Evolutionary conservation across 2,329 filamentous ascomycete species (phyloP).

Genomic region (Aspergillus sojae): DNA sequence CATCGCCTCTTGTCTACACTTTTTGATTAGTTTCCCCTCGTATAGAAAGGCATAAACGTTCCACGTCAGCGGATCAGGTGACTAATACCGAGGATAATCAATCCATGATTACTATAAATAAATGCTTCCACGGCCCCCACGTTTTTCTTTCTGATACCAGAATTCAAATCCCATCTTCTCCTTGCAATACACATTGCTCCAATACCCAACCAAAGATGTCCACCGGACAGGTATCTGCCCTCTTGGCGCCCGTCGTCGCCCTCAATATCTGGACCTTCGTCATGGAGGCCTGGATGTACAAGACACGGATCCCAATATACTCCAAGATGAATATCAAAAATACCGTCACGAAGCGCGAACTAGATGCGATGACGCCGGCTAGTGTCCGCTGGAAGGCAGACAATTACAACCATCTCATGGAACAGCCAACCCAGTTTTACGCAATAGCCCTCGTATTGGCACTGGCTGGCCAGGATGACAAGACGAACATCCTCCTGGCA

Average conservation of each 20-base stretch:
- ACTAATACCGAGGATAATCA: background rate
- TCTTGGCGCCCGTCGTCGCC: slow-evolving; percentile 34
- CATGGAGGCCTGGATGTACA: slow-evolving; percentile 48
- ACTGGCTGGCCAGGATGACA: slow-evolving; percentile 17
- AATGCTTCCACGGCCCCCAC: background rate
- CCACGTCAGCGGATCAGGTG: background rate
- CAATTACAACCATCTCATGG: slow-evolving; percentile 49
- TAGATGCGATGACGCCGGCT: slow-evolving; percentile 30
- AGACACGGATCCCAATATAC: slow-evolving; percentile 40
- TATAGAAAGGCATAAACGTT: background rate
- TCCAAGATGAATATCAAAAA: slow-evolving; percentile 21
- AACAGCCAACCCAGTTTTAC: slow-evolving; percentile 52
- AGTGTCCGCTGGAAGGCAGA: slow-evolving; percentile 41
- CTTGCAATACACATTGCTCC: background rate
- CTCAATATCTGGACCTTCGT: slow-evolving; percentile 46
- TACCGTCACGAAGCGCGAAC: slow-evolving; percentile 26
- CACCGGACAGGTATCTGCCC: slow-evolving; percentile 15
- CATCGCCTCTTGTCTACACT: no score
- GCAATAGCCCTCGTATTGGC: slow-evolving; percentile 40
- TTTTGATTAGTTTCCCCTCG: no score
- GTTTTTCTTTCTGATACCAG: background rate
- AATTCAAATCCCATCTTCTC: background rate
- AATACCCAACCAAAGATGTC: background rate
- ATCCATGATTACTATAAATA: background rate
- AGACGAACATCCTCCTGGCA: slow-evolving; percentile 37